Conservation (phyloP, 2,329 filamentous ascomycete genomes). For the Botryotinia calthae region DNA sequence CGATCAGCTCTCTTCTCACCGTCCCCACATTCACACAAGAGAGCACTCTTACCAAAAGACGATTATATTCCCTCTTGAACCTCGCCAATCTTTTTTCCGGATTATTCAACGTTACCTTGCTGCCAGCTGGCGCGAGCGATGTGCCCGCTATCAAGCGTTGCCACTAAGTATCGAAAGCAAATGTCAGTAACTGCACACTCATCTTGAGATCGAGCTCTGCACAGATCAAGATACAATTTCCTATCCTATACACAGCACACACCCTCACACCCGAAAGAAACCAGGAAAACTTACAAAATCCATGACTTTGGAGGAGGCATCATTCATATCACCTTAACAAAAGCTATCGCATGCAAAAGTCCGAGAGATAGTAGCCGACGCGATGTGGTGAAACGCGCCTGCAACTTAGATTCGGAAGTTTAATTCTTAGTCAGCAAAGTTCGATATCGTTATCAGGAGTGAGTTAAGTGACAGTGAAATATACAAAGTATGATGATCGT, state of each 20-base stretch:
- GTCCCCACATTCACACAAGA: background rate
- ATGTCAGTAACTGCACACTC: constrained; percentile 21
- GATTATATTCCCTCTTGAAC: constrained; percentile 65
- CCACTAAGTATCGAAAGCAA: constrained; percentile 48
- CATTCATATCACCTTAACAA: constrained; percentile 20
- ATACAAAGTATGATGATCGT: background rate
- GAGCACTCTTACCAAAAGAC: constrained; percentile 52
- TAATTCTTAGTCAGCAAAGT: constrained; percentile 5
- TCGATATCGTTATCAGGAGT: background rate
- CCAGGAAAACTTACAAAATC: constrained; percentile 25
- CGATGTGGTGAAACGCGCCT: constrained; percentile 2
- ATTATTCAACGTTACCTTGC: constrained; percentile 60
- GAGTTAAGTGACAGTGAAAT: background rate
- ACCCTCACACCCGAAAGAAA: background rate
- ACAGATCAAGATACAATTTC: background rate
- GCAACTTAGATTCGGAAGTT: background rate
- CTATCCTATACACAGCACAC: background rate
- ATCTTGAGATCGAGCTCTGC: background rate
- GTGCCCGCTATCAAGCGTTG: constrained; percentile 64
- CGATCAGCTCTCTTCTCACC: background rate
- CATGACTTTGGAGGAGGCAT: constrained; percentile 31
- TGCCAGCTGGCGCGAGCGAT: constrained; percentile 53
- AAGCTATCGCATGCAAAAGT: constrained; percentile 23
- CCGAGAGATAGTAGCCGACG: constrained; percentile 7
- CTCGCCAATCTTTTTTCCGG: constrained; percentile 62